A percentile compares a stretch with the other conserved stretches of the same genome.
These are phyloP conservation scores for Scutellaria galericulata DNA, from an alignment of 257 asterid species.

Conservation along the genomic window DNA sequence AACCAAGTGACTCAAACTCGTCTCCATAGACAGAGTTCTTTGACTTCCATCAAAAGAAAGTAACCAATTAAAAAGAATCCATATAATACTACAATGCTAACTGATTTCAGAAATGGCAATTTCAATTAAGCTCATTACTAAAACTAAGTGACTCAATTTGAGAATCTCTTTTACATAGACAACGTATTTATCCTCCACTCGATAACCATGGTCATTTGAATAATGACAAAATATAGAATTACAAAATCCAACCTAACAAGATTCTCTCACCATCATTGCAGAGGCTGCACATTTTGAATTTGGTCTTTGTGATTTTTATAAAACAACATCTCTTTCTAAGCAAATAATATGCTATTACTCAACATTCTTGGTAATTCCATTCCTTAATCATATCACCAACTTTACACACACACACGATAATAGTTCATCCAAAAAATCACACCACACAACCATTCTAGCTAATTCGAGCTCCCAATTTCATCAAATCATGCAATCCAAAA, in stretches of 20 bases:
- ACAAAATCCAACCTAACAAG: not conserved
- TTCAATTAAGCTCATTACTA: not conserved
- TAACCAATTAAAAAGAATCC: not conserved
- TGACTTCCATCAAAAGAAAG: not conserved
- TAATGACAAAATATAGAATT: slow-evolving; percentile 2
- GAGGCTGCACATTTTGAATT: not conserved
- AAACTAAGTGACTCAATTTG: not conserved
- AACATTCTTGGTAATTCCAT: not conserved
- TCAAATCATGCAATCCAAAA: slow-evolving; percentile 7
- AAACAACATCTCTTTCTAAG: not conserved
- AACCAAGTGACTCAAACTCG: slow-evolving; percentile 16
- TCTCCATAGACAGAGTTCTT: not conserved
- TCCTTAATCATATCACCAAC: not conserved
- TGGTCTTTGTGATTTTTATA: not conserved
- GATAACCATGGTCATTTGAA: not conserved
- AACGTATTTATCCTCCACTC: not conserved
- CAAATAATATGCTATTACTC: not conserved
- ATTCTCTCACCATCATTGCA: not conserved
- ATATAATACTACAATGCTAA: not conserved
- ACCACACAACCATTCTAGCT: not conserved
- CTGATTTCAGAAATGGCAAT: not conserved
- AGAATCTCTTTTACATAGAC: slow-evolving; percentile 10
- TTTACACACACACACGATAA: not conserved
- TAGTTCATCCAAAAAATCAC: not conserved
- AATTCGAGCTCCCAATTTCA: not conserved